Evolutionary conservation across 371 early-diverging fungal genomes (phyloP).

Genomic region (Dichotomocladium elegans): DNA sequence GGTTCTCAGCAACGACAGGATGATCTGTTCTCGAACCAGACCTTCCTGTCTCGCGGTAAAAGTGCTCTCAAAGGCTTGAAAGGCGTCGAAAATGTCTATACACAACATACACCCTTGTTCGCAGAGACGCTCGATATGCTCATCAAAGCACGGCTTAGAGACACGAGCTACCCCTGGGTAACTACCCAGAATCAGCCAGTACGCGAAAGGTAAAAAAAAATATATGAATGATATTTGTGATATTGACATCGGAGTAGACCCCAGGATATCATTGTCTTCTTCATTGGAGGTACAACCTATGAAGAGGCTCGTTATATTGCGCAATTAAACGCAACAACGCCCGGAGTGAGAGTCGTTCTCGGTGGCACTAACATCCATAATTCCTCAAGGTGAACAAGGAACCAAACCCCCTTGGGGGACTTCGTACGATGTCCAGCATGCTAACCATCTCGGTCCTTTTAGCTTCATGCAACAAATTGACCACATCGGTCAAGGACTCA

Average conservation of each 20-base stretch:
- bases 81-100: constrained; percentile 98
- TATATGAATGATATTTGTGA: not conserved
- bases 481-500: constrained; percentile 5
- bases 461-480: constrained; percentile 19
- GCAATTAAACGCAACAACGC: constrained; percentile 70
- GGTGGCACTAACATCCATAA: constrained; percentile 90
- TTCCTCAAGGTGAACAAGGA: constrained; percentile 44
- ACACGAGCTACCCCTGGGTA: constrained; percentile 75
- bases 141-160: constrained; percentile 78
- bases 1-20: constrained; percentile 82
- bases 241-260: constrained; percentile 60
- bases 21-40: constrained; percentile 83
- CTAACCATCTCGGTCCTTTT: not conserved
- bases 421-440: not conserved
- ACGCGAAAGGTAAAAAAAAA: constrained; percentile 54
- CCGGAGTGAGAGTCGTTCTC: constrained; percentile 79
- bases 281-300: constrained; percentile 91
- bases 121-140: constrained; percentile 72
- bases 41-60: constrained; percentile 76
- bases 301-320: constrained; percentile 87
- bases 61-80: constrained; percentile 84
- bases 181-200: constrained; percentile 38
- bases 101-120: constrained; percentile 89
- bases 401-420: no score
- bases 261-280: constrained; percentile 91